Evolutionary conservation across 306 rosid genomes (phyloP), one percentile per base, ranked within the genome.

Genomic region (Clitoria ternatea): DNA sequence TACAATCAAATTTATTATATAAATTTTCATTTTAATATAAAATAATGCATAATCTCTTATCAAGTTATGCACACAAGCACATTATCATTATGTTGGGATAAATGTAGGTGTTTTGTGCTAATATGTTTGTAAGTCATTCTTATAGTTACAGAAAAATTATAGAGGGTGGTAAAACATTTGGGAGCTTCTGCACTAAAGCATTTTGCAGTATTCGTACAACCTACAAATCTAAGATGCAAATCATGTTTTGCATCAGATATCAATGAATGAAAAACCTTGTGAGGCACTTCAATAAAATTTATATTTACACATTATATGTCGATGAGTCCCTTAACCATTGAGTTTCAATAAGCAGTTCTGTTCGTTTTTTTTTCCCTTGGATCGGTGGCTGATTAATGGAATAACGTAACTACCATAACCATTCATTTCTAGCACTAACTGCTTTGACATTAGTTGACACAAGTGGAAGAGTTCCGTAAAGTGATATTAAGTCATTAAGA

Each of bases 371-470:
- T 17, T 18, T n/a, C 1, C 8, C 26, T 40, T 19, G 18, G n/a
- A 22, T 17, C 3, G 3, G 36, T 27, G 65, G n/a, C 37, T 17
- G 72, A 61, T 27, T 13, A 61, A 14, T 35, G 54, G 10, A 65
- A 45, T 9, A 75, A 55, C 42, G 10, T 35, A 74, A 17, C 73
- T 81, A 88, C 90, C 93, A 85, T 71, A 79, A 60, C 90, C 86
- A 79, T 77, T 88, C 82, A 20, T 76, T 53, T 70, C 61, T 53
- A 5, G 90, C 67, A 3, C 85, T 64, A 29, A 81, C 83, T 23
- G 84, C 88, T 71, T 85, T 83, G 52, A 71, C 61, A 20, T 81
- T 74, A 32, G 85, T 83, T 69, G 78, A 48, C 63, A 81, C 79
- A 29, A 83, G 86, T 5, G 92, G 83, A 26, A 79, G 24, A 1